Conservation (phyloP, 108 stramenopile genomes). For the Conticribra weissflogii region DNA sequence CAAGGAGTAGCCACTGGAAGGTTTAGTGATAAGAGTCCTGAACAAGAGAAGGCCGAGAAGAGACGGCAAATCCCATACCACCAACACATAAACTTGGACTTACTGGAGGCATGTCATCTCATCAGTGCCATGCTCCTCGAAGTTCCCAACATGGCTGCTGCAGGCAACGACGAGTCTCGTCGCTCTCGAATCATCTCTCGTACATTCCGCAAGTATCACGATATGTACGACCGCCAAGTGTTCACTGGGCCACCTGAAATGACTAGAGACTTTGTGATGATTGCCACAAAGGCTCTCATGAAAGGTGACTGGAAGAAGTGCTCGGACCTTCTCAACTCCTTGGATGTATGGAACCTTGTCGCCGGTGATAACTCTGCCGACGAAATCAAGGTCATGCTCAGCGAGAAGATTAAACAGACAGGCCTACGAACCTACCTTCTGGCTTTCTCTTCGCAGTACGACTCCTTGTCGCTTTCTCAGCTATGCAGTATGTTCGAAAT, state of each 20-base stretch:
- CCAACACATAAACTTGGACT: constrained; percentile 96
- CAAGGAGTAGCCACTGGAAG: constrained; percentile 87
- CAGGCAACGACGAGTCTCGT: constrained; percentile 51
- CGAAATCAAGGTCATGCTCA: constrained; percentile 81
- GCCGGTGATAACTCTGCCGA: constrained; percentile 84
- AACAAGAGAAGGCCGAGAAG: constrained; percentile 98
- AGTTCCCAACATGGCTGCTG: constrained; percentile 95
- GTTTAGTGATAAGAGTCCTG: constrained; percentile 89
- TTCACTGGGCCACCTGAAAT: constrained; percentile 99
- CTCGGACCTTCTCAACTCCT: constrained; percentile 68
- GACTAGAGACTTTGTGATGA: constrained; percentile 96
- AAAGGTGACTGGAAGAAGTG: constrained; percentile 96
- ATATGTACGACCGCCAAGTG: constrained; percentile 93
- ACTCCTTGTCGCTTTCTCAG: constrained; percentile 85
- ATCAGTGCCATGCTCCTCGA: constrained; percentile 98
- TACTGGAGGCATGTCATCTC: constrained; percentile 96
- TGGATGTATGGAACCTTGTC: constrained; percentile 95
- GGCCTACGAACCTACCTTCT: constrained; percentile 96
- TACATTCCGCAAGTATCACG: constrained; percentile 92
- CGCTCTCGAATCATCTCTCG: constrained; percentile 82
- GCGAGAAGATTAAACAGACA: constrained; percentile 93
- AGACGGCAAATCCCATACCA: constrained; percentile 96
- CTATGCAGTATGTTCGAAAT: constrained; percentile 97
- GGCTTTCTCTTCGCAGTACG: constrained; percentile 91
- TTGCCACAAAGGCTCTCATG: constrained; percentile 86